Conservation (phyloP, 1,284 basidiomycete genomes). For the Abortiporus biennis region DNA sequence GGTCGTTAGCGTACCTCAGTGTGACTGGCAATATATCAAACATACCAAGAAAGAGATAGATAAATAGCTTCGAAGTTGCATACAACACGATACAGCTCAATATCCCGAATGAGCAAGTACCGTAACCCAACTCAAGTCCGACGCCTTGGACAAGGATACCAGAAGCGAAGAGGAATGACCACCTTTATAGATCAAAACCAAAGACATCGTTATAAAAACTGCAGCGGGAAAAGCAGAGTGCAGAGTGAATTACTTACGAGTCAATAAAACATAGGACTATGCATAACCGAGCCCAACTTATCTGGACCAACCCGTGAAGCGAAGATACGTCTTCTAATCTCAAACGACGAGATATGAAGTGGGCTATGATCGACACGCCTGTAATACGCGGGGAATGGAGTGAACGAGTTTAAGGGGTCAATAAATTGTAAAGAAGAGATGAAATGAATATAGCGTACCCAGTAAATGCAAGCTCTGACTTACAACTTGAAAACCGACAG, state of each 20-base stretch:
- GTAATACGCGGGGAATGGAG: neutral
- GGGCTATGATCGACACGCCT: constrained; percentile 26
- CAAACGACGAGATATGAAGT: constrained; percentile 24
- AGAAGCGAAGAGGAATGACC: constrained; percentile 29
- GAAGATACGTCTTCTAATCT: constrained; percentile 17
- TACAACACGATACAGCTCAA: constrained; percentile 34
- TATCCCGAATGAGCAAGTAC: constrained; percentile 30
- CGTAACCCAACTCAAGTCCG: constrained; percentile 25
- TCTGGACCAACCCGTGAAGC: constrained; percentile 14
- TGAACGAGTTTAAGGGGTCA: neutral
- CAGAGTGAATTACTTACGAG: constrained; percentile 17
- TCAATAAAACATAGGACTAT: constrained; percentile 24
- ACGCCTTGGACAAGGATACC: constrained; percentile 32
- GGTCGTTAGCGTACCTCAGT: neutral
- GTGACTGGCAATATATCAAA: neutral
- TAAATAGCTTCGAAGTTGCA: constrained; percentile 28
- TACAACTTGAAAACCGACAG: constrained; percentile 19
- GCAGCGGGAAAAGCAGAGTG: constrained; percentile 3
- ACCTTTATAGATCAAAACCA: constrained; percentile 12
- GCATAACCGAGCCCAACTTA: constrained; percentile 23
- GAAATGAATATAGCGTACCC: constrained; percentile 18
- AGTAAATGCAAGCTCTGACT: constrained; percentile 22
- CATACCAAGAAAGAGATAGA: constrained; percentile 33
- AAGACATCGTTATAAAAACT: constrained; percentile 3
- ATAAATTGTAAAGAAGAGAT: too few species aligned